A percentile compares a stretch with the other conserved stretches of the same genome.
phyloP scores from a whole-genome alignment of 495 filamentous ascomycete species.

The Parachaetomium inaequale region DNA sequence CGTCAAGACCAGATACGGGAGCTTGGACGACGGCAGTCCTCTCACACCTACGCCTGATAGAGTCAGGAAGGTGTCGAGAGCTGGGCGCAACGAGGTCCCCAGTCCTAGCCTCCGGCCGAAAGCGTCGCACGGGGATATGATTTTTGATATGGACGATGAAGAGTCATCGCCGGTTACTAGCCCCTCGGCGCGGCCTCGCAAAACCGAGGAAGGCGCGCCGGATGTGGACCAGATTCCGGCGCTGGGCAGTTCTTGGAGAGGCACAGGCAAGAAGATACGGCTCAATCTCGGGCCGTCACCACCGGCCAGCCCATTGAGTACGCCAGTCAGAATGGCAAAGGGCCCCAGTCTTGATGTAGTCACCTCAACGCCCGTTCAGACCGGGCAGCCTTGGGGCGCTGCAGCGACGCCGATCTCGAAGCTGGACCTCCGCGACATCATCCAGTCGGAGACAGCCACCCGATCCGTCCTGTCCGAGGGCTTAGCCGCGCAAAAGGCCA shows the following conservation, averaged over 20 bases:
- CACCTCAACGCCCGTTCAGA: conserved; percentile 19
- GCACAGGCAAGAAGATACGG: conserved; percentile 15
- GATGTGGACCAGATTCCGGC: conserved; percentile 24
- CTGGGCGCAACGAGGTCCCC: conserved; percentile 44
- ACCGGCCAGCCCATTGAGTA: background rate
- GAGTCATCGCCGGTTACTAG: conserved; percentile 26
- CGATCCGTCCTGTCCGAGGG: conserved; percentile 73
- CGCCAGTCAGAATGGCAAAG: background rate
- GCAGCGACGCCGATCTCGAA: conserved; percentile 57
- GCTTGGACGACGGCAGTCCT: conserved; percentile 52
- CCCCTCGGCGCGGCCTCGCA: conserved; percentile 20
- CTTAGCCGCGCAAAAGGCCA: conserved; percentile 52
- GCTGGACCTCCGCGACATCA: conserved; percentile 76
- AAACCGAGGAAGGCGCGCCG: background rate
- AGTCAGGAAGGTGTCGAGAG: conserved; percentile 45
- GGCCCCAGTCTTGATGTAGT: background rate
- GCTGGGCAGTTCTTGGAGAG: conserved; percentile 28
- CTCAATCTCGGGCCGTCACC: conserved; percentile 10
- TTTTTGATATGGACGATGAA: conserved; percentile 96
- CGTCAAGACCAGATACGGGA: conserved; percentile 46
- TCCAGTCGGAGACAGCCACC: conserved; percentile 64
- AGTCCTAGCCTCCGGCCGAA: conserved; percentile 63
- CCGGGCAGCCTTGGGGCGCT: conserved; percentile 58
- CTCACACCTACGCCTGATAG: conserved; percentile 55
- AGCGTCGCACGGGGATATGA: conserved; percentile 67